phyloP scores from a whole-genome alignment of 2,329 filamentous ascomycete species.

The Aspergillus tamarii region DNA sequence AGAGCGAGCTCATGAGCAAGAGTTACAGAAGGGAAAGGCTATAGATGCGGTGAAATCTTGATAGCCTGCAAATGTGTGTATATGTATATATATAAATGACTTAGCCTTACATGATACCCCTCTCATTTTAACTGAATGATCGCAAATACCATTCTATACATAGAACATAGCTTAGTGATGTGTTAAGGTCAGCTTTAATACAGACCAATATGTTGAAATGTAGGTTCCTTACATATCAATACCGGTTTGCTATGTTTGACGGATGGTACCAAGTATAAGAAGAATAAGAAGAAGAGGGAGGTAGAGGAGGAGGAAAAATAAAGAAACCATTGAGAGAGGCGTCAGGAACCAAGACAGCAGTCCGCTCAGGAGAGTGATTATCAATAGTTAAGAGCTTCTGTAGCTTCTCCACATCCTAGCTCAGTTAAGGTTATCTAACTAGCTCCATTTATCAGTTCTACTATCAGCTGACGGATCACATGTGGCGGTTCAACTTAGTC shows the following conservation, averaged over 20 bases:
- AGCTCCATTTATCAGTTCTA: background rate
- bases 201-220: too few relatives aligned
- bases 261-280: background rate
- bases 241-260: too few relatives aligned
- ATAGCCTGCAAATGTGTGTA: background rate
- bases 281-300: too few relatives aligned
- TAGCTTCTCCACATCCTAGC: background rate
- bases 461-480: slow-evolving; percentile 15
- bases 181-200: background rate
- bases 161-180: background rate
- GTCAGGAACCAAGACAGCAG: background rate
- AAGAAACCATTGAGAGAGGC: background rate
- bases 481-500: slow-evolving; percentile 15
- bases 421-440: background rate
- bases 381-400: background rate
- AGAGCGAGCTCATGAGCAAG: slow-evolving; percentile 55
- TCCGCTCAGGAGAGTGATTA: background rate
- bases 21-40: slow-evolving; percentile 14
- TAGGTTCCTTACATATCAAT: too few relatives aligned
- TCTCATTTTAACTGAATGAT: background rate
- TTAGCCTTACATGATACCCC: background rate
- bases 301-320: background rate
- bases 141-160: background rate
- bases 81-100: background rate
- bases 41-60: background rate